These are phyloP conservation scores for Piper betle DNA, from an alignment of 164 flowering plant genomes.

Conservation along the genomic window DNA sequence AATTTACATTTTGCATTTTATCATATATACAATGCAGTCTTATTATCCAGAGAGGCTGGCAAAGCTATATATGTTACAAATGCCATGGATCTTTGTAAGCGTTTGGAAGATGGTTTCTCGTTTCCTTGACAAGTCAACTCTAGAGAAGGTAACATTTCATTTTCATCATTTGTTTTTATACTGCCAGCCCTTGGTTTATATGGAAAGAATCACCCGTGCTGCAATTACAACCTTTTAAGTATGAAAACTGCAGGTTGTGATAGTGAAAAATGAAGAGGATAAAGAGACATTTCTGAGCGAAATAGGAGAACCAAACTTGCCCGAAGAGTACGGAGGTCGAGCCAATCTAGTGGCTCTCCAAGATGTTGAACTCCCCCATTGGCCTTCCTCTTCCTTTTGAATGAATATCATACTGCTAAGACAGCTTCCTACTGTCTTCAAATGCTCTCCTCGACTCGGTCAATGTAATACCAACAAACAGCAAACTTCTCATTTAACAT, in stretches of 20 bases:
- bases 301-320: slow-evolving; percentile 55
- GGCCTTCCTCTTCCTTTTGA: background rate
- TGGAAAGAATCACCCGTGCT: background rate
- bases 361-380: slow-evolving; percentile 28
- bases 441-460: background rate
- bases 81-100: slow-evolving; percentile 73
- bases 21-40: slow-evolving; percentile 25
- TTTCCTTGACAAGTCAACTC: slow-evolving; percentile 73
- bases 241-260: slow-evolving; percentile 40
- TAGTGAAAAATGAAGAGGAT: slow-evolving; percentile 52
- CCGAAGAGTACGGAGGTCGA: slow-evolving; percentile 62
- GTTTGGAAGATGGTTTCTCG: slow-evolving; percentile 67
- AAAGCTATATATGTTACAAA: slow-evolving; percentile 38
- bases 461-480: no score
- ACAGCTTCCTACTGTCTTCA: no score
- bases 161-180: background rate
- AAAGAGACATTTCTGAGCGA: slow-evolving; percentile 22
- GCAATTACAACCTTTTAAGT: background rate
- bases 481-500: no score
- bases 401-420: no score
- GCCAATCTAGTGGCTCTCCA: slow-evolving; percentile 54
- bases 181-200: background rate
- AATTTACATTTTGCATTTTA: no score
- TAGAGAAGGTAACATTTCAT: slow-evolving; percentile 40
- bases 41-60: slow-evolving; percentile 86